Percentiles rank a stretch among this genome's conserved stretches.
Conservation (phyloP, 192 early-diverging fungal species). For the Funneliformis mosseae region DNA sequence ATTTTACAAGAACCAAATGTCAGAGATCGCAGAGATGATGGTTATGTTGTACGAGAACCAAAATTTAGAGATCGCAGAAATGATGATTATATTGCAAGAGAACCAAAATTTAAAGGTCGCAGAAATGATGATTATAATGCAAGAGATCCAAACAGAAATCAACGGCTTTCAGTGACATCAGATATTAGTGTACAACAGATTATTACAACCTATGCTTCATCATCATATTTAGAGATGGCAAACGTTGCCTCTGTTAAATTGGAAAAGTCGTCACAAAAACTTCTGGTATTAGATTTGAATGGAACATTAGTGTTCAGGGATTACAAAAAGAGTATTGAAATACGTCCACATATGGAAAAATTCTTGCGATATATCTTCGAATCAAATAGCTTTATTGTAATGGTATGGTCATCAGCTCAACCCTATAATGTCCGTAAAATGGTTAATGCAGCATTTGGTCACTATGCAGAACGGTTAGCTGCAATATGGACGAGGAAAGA, state of each 20-base stretch:
- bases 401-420: slow-evolving; percentile 76
- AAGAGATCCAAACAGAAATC: neutral
- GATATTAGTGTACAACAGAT: no score
- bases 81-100: no score
- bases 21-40: no score
- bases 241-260: neutral
- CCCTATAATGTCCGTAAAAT: slow-evolving; percentile 57
- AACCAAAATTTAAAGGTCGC: no score
- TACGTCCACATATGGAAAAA: slow-evolving; percentile 52
- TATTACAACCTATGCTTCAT: neutral
- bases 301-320: slow-evolving; percentile 64
- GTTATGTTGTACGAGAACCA: no score
- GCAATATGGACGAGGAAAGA: slow-evolving; percentile 63
- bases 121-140: no score
- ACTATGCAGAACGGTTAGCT: slow-evolving; percentile 40
- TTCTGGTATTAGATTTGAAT: slow-evolving; percentile 74
- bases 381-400: slow-evolving; percentile 57
- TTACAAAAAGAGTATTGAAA: slow-evolving; percentile 4
- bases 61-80: no score
- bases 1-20: no score
- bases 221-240: neutral
- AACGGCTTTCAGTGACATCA: neutral
- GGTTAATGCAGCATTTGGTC: slow-evolving; percentile 48
- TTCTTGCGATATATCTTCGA: slow-evolving; percentile 61
- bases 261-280: slow-evolving; percentile 36